Base-by-base conservation (phyloP, 73 alveolate genomes). In the Paramecium sonneborni region DNA sequence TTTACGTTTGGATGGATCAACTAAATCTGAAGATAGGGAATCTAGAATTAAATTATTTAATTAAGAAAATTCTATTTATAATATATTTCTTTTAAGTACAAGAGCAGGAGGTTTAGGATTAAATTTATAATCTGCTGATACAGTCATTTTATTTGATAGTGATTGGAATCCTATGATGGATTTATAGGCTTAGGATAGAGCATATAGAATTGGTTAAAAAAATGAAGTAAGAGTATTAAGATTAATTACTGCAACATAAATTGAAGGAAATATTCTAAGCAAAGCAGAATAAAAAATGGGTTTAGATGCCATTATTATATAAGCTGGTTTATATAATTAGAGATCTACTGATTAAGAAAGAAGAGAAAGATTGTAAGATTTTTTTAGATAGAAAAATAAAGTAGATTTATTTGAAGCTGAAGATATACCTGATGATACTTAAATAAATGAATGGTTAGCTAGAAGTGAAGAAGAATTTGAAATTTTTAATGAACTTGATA, bases 161-260 rank as follows among this genome's bases (percentile, higher is more conserved):
- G 99, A 98, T 88, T 98, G 99, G 99, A 97, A 98, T 88, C 99
- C 99, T 5, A 97, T 95, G 93, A 97, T 97, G 99, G 99, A 98
- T 95, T 96, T 97, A 57, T 98, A 98, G 76, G 99, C 99, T 23
- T 96, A 97, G 55, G 99, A 97, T 55, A 92, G 99, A 85, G 99
- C 99, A 3, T 99, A 98, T 94, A 98, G 99, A 96, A 97, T 98
- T 32, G 99, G 99, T 0, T 97, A 97, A 92, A 97, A 96, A 89
- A 96, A 95, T 68, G 99, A 98, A 90, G 99, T 98, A 8, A 92
- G 98, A 92, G 99, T 98, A 37, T 97, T 95, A 79, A 95, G 99
- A 92, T 95, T 98, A 35, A 95, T 98, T 23, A 96, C 99, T 1
- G 96, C 95, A 55, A 98, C 98, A 10, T 93, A 94, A 79, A 96